Evolutionary conservation across 192 early-diverging fungal genomes (phyloP).

Genomic region (Coemansia erecta): DNA sequence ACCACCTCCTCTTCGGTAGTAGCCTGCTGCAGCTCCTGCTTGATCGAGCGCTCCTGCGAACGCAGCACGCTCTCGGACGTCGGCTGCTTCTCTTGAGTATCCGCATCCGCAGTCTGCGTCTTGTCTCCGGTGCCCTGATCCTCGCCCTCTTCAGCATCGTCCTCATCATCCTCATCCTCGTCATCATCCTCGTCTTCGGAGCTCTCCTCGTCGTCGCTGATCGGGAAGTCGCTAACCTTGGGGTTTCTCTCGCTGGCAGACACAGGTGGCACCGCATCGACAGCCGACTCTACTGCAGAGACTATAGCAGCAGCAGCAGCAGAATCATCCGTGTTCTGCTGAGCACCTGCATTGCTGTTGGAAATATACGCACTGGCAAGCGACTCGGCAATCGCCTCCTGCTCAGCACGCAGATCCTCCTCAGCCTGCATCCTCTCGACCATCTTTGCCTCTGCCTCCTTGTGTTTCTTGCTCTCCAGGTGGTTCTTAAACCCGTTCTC

Average conservation of each 20-base stretch:
- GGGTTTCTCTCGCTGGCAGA: conserved; percentile 20
- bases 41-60: conserved; percentile 45
- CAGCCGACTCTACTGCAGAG: not conserved
- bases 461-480: conserved; percentile 92
- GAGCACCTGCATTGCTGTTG: not conserved
- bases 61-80: conserved; percentile 27
- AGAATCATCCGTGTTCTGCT: not conserved
- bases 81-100: not conserved
- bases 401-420: conserved; percentile 37
- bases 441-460: conserved; percentile 67
- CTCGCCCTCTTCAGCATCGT: not conserved
- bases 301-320: not conserved
- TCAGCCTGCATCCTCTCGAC: conserved; percentile 38
- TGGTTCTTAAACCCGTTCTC: conserved; percentile 90
- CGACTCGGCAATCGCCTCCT: conserved; percentile 41
- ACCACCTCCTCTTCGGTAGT: conserved; percentile 64
- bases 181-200: conserved; percentile 27
- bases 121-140: no score
- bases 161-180: not conserved
- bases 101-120: no score
- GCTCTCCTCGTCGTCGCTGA: conserved; percentile 45
- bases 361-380: conserved; percentile 14
- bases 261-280: not conserved
- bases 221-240: conserved; percentile 40
- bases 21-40: conserved; percentile 40